These are phyloP conservation scores for Apiotrichum akiyoshidainum DNA, from an alignment of 1,284 basidiomycete species.

Conservation along the genomic window DNA sequence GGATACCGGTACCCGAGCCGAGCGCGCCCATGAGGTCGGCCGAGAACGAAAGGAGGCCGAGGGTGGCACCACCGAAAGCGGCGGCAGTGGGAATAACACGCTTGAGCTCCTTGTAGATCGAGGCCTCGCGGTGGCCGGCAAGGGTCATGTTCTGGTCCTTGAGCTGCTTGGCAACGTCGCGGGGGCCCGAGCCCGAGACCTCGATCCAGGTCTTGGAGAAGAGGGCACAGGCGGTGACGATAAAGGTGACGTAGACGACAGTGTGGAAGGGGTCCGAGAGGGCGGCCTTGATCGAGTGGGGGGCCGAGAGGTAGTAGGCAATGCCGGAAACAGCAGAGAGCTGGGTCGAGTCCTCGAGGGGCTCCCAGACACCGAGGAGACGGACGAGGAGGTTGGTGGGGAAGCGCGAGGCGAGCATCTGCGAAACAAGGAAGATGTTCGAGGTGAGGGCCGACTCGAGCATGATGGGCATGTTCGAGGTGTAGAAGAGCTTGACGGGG, in stretches of 20 bases:
- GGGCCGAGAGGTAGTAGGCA: constrained; percentile 96
- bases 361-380: constrained; percentile 95
- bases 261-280: constrained; percentile 93
- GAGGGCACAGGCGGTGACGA: constrained; percentile 88
- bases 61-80: constrained; percentile 91
- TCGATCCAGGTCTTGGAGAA: constrained; percentile 99
- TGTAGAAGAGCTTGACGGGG: constrained; percentile 99
- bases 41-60: constrained; percentile 86
- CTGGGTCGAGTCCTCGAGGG: constrained; percentile 87
- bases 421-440: constrained; percentile 93
- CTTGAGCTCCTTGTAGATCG: constrained; percentile 99
- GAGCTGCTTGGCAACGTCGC: constrained; percentile 95
- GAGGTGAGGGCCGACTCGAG: constrained; percentile 88
- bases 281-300: constrained; percentile 82
- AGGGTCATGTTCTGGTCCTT: constrained; percentile 99
- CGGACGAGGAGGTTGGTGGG: constrained; percentile 85
- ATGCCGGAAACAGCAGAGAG: constrained; percentile 88
- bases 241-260: constrained; percentile 84
- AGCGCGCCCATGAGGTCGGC: constrained; percentile 97
- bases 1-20: constrained; percentile 93
- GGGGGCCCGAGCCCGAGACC: constrained; percentile 89
- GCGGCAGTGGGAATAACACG: constrained; percentile 96
- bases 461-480: constrained; percentile 99
- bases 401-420: constrained; percentile 91
- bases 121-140: constrained; percentile 93